These are phyloP conservation scores for Microbotryum intermedium DNA, from an alignment of 1,284 basidiomycete species.

Conservation along the genomic window DNA sequence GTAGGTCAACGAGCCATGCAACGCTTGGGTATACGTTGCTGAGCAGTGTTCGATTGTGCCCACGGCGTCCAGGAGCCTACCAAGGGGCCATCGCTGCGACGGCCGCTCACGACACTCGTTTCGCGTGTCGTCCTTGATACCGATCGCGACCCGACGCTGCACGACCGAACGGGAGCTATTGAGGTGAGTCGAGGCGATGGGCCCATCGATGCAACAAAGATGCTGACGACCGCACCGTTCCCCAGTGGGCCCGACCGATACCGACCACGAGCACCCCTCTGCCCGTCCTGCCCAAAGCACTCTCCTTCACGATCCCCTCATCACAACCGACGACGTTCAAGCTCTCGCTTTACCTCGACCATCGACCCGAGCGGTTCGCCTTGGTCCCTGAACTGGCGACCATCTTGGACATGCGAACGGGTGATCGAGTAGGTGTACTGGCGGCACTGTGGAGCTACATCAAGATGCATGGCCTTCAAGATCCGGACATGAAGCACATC, in stretches of 20 bases:
- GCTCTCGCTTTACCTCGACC: constrained; percentile 71
- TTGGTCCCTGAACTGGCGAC: constrained; percentile 67
- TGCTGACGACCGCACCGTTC: no score
- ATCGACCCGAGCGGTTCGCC: constrained; percentile 78
- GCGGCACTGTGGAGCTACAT: constrained; percentile 88
- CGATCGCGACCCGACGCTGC: constrained; percentile 70
- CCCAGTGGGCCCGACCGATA: not conserved
- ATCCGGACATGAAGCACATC: constrained; percentile 71
- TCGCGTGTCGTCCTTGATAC: constrained; percentile 79
- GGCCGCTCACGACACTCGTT: constrained; percentile 80
- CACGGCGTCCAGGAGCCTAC: not conserved
- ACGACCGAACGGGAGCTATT: constrained; percentile 36
- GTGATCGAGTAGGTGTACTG: constrained; percentile 71
- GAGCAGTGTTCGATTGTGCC: no score
- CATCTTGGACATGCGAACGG: constrained; percentile 73
- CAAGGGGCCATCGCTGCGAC: constrained; percentile 42
- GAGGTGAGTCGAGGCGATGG: not conserved
- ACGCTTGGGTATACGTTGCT: no score
- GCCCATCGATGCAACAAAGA: not conserved
- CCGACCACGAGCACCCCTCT: not conserved
- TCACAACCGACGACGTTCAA: constrained; percentile 42
- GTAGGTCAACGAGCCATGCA: no score
- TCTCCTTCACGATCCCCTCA: constrained; percentile 6
- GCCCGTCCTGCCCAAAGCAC: not conserved
- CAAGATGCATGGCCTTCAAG: constrained; percentile 75